Base-by-base conservation (phyloP, 2,329 filamentous ascomycete genomes). In the Trichoderma sp. region DNA sequence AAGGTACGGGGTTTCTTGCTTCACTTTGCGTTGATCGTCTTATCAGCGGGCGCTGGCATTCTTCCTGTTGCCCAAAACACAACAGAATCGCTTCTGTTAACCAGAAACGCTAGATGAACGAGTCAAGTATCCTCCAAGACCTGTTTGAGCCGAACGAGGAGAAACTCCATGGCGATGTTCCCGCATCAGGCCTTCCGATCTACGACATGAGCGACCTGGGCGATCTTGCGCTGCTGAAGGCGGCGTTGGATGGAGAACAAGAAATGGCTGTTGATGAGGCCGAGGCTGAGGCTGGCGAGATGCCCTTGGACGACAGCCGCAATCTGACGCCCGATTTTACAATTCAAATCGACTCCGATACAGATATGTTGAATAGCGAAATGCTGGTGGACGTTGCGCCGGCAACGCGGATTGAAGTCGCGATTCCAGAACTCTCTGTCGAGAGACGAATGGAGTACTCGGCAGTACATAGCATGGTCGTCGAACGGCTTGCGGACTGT, bases 401-500 rank as follows among this genome's bases (percentile, higher is more conserved):
- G 26, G 18, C 58, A 13, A 26, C 26, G 43, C 71, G 68, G 30
- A 59, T 81, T n/a, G 75, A 81, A 60, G 73, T 81, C 26, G 69
- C 71, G 0, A 73, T 81, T 16, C 77, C 76, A 2, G 69, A 73
- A 13, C 69, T 81, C 14, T 51, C 75, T 2, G 4, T 39, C 2
- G 75, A 76, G 34, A 67, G 68, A n/a, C 76, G 74, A 52, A 69
- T 71, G 0, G 73, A 79, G 46, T 82, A 82, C 66, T 70, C 68
- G 2, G 66, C 68, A 11, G 70, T 80, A 3, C 71, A 74, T 1
- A 84, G 81, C 69, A 74, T 79, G 39, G 74, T 77, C 2, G 75
- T 85, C 16, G 78, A 83, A 43, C 74, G 72, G 4, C 72, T 86
- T 5, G 55, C 78, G 1, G 75, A 76, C 5, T 73, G 80, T 64